Evolutionary conservation across 139 green algal genomes (phyloP).

Genomic region (Raphidocelis subcapitata): DNA sequence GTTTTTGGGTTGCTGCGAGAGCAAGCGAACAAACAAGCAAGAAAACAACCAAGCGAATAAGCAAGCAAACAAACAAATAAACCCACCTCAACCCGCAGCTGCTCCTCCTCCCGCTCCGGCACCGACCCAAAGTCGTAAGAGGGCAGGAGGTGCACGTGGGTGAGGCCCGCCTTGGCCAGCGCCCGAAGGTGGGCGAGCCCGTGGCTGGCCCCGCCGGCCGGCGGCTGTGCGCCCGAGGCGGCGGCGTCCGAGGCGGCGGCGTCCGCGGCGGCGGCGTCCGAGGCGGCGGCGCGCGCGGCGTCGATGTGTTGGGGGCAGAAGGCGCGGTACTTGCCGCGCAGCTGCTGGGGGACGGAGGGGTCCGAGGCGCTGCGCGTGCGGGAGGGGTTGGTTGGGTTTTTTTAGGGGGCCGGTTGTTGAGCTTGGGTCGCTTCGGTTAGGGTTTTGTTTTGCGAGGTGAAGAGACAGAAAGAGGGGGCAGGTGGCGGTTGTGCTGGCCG

Average conservation of each 20-base stretch:
- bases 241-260: neutral
- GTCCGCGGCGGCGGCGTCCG: neutral
- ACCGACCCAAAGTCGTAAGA: conserved; percentile 86
- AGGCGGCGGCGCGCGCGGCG: neutral
- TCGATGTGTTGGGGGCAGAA: conserved; percentile 54
- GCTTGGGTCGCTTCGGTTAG: too few species aligned
- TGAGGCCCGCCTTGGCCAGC: conserved; percentile 60
- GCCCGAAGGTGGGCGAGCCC: conserved; percentile 38
- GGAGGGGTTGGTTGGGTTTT: too few species aligned
- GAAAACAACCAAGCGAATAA: too few species aligned
- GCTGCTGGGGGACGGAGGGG: conserved; percentile 45
- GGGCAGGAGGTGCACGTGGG: conserved; percentile 89
- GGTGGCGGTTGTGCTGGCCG: too few species aligned
- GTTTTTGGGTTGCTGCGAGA: too few species aligned
- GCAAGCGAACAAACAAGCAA: too few species aligned
- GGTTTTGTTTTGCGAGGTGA: too few species aligned
- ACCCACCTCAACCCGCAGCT: conserved; percentile 35
- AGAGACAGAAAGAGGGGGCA: too few species aligned
- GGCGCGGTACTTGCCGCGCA: conserved; percentile 80
- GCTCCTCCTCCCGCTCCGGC: conserved; percentile 71
- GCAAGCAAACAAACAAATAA: neutral
- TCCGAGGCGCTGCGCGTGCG: conserved; percentile 58
- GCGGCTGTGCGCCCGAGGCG: neutral
- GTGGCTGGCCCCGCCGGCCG: conserved; percentile 9
- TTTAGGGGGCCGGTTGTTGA: too few species aligned